phyloP scores from a whole-genome alignment of 1,284 basidiomycete species.

The Ustilago bromivora region DNA sequence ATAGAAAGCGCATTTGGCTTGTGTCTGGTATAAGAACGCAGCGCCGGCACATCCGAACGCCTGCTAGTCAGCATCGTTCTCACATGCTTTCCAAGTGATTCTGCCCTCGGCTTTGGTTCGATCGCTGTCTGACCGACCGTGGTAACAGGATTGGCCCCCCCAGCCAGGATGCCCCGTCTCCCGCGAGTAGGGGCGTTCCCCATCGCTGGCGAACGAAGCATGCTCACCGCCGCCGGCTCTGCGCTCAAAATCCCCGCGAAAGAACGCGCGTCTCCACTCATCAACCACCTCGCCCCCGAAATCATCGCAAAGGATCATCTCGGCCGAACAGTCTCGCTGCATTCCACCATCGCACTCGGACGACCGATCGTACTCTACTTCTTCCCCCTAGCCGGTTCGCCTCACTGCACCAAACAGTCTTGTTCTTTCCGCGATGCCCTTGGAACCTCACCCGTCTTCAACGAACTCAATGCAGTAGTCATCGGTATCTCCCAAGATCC shows the following conservation, averaged over 20 bases:
- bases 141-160: too few relatives aligned
- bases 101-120: too few relatives aligned
- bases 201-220: conserved; percentile 47
- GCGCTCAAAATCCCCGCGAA: conserved; percentile 51
- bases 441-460: conserved; percentile 55
- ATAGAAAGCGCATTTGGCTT: too few relatives aligned
- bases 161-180: conserved; percentile 38
- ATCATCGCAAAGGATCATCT: conserved; percentile 56
- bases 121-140: too few relatives aligned
- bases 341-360: conserved; percentile 57
- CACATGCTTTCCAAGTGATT: too few relatives aligned
- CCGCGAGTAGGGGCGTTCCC: conserved; percentile 53
- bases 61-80: too few relatives aligned
- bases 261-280: conserved; percentile 45
- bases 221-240: conserved; percentile 44
- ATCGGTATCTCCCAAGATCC: conserved; percentile 63
- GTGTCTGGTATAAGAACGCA: too few relatives aligned
- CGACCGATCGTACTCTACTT: conserved; percentile 63
- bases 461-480: conserved; percentile 60
- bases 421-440: conserved; percentile 62
- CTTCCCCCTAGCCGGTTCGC: conserved; percentile 64
- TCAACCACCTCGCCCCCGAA: conserved; percentile 59
- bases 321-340: conserved; percentile 52
- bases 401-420: conserved; percentile 58
- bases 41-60: too few relatives aligned